Conservation (phyloP, 73 alveolate genomes). For the Effrenium voratum region DNA sequence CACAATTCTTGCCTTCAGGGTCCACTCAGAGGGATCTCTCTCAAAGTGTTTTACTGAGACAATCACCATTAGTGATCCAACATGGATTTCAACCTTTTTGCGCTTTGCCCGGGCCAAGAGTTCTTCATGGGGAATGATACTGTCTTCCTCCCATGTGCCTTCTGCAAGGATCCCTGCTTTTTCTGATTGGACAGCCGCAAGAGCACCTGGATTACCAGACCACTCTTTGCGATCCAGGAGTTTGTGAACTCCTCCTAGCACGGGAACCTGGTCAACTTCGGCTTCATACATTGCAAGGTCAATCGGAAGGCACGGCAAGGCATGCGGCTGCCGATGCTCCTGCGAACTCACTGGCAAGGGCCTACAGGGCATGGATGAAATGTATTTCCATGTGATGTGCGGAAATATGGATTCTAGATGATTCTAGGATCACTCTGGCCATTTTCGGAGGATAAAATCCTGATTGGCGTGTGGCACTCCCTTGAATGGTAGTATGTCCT, state of each 20-base stretch:
- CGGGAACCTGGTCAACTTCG: background rate
- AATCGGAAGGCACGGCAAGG: background rate
- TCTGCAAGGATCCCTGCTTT: background rate
- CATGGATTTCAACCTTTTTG: background rate
- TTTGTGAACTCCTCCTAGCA: background rate
- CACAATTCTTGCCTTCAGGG: background rate
- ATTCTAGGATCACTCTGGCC: background rate
- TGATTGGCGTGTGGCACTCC: background rate
- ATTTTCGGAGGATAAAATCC: background rate
- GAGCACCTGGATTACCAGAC: background rate
- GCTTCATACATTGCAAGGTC: background rate
- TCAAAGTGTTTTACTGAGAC: background rate
- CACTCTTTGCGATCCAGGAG: background rate
- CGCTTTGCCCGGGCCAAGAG: background rate
- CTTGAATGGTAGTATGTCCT: background rate
- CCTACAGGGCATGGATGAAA: background rate
- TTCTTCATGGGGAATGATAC: background rate
- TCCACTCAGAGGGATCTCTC: background rate
- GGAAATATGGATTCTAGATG: background rate
- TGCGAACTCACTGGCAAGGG: background rate
- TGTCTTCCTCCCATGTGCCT: constrained; percentile 13
- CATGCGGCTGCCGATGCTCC: background rate
- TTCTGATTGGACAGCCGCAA: background rate
- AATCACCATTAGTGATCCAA: background rate
- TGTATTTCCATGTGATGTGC: background rate